Evolutionary conservation across 345 rosid species (phyloP), one percentile per base, ranked within the genome.

Genomic region (Eucalyptus decipiens): DNA sequence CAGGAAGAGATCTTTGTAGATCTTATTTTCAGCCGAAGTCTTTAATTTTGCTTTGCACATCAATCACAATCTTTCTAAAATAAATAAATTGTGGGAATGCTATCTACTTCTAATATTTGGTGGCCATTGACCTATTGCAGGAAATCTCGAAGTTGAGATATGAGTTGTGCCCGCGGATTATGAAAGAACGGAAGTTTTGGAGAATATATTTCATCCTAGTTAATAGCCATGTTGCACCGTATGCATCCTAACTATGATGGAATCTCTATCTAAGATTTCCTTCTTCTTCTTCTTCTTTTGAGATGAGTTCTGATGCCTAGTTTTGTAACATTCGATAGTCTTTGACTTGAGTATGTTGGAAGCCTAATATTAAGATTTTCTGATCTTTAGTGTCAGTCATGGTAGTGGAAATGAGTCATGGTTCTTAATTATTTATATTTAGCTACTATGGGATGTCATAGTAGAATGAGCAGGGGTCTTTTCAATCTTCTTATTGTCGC

Each of bases 101-200:
- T 76, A n/a, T 51, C 50, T 16, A 87, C 50, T 43, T 43, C 80
- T 67, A n/a, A 76, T 32, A 45, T 60, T 43, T 45, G 37, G 51
- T 32, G n/a, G 23, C 51, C 26, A 19, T 69, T 62, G 62, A 50
- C 87, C 47, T 56, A 18, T 89, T 91, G 90, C 90, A 94, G 97
- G 96, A 92, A 93, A 92, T 95, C 89, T 94, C 97, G 19, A 93
- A 92, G 89, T 92, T 95, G 87, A 94, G 97, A 91, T 95, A 94
- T 81, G 94, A 92, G 90, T 91, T 95, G 69, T 95, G 96, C 88
- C 97, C 96, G 2, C 94, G 95, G 34, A 69, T 89, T 86, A 95
- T 95, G 95, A 93, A 91, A 93, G 97, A 95, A 88, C 92, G 96
- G 91, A 95, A 93, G 87, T 95, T 95, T 88, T 95, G 96, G 97